phyloP scores from a whole-genome alignment of 1,284 basidiomycete genomes.

The Cryptococcus hybrid region DNA sequence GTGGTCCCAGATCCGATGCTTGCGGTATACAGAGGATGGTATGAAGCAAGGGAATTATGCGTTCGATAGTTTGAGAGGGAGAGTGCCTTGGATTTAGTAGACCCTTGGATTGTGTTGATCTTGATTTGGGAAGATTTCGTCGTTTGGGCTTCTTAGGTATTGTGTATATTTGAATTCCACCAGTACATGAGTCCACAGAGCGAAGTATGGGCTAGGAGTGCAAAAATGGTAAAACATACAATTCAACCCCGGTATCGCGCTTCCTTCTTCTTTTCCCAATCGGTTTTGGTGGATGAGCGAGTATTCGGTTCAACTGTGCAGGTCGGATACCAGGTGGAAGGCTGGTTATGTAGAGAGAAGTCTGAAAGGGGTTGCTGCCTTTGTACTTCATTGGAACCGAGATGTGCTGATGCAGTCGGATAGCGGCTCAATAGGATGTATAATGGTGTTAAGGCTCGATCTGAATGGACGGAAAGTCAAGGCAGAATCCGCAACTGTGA shows the following conservation, averaged over 20 bases:
- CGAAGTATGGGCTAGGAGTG: background rate
- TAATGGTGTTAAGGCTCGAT: background rate
- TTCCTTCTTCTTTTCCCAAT: background rate
- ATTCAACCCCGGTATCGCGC: slow-evolving; percentile 6
- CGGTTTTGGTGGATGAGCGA: slow-evolving; percentile 5
- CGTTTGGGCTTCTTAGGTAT: background rate
- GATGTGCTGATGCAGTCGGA: background rate
- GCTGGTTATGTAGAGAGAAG: slow-evolving; percentile 9
- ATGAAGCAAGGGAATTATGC: background rate
- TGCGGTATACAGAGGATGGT: background rate
- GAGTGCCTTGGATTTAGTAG: too few relatives aligned
- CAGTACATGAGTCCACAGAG: background rate
- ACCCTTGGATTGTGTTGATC: background rate
- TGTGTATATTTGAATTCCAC: slow-evolving; percentile 16
- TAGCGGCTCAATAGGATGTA: background rate
- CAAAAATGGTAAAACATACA: slow-evolving; percentile 4
- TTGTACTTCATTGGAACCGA: too few relatives aligned
- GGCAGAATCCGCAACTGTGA: background rate
- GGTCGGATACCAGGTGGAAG: slow-evolving; percentile 9
- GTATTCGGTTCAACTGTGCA: slow-evolving; percentile 8
- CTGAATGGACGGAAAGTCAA: background rate
- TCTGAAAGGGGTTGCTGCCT: slow-evolving; percentile 4
- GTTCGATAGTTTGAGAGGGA: background rate
- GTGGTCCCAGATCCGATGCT: background rate
- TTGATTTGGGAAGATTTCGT: background rate